Evolutionary conservation across 2,329 filamentous ascomycete genomes (phyloP), one percentile per base, ranked within the genome.

Genomic region (Fusarium nelsonii): DNA sequence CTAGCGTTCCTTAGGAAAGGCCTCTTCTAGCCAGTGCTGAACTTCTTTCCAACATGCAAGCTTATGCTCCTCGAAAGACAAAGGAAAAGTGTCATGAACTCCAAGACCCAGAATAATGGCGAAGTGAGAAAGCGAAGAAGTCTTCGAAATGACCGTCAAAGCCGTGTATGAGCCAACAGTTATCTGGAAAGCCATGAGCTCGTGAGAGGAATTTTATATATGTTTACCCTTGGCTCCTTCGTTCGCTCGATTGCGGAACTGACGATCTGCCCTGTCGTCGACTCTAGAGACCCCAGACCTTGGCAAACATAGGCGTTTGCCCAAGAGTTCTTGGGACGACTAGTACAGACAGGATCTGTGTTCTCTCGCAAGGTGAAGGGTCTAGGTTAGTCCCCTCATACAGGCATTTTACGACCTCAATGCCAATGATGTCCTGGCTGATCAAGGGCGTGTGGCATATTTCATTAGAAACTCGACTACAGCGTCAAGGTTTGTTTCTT

Each of bases 401-500:
- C 48, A 56, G 45, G 33, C 50, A 51, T 65, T 50, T 68, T 63
- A 65, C 55, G 55, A 43, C 60, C 41, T 51, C 41, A 33, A 48
- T 49, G 28, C 63, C 61, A 51, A 50, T 49, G 52, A 58, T 49
- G 50, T 45, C 59, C 26, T 45, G 50, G 49, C 46, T 40, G 43
- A 49, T 73, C 58, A 75, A 67, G 73, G 94, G 82, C 90, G 90
- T 78, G 86, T 93, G 68, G 94, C 91, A 79, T 92, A 92, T 73
- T 94, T 95, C 80, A 99, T 95, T 78, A 99, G 85, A 92, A 96
- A 99, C 79, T 97, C 92, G 75, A 99, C 85, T 53, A 99, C 96
- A 8, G 95, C 96, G 77, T 99, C 95, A 70, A 99, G 89, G 82
- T 99, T 99, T 60, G 95, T 99, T 83, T 99, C 96, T 79, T 98